Conservation (phyloP, 2,329 filamentous ascomycete genomes). For the Lasiodiplodia hormozganensis region DNA sequence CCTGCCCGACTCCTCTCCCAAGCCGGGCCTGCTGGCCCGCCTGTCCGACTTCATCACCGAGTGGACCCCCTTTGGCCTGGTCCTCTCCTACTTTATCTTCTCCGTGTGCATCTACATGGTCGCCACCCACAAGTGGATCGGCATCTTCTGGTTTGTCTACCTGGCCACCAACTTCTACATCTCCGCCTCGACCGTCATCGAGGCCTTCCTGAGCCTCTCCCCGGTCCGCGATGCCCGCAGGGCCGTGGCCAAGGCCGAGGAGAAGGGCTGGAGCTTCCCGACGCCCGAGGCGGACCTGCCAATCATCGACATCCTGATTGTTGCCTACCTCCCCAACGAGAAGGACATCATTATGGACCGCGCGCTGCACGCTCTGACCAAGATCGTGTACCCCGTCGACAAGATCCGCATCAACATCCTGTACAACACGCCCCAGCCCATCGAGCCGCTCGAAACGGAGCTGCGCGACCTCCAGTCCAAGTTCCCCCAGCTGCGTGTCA, state of each 20-base stretch:
- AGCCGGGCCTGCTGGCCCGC: constrained; percentile 22
- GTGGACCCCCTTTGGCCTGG: constrained; percentile 52
- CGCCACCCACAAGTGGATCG: constrained; percentile 44
- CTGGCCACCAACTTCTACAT: constrained; percentile 54
- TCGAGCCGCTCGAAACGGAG: constrained; percentile 55
- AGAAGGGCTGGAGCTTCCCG: constrained; percentile 51
- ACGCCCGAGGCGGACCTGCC: constrained; percentile 50
- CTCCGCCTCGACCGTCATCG: constrained; percentile 50
- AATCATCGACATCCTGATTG: constrained; percentile 56
- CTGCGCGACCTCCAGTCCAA: constrained; percentile 47
- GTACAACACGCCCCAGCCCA: constrained; percentile 57
- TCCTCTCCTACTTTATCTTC: constrained; percentile 51
- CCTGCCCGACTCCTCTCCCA: constrained; percentile 27
- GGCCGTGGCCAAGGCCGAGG: constrained; percentile 45
- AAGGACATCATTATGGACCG: constrained; percentile 59
- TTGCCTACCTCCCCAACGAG: constrained; percentile 60
- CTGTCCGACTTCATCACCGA: constrained; percentile 44
- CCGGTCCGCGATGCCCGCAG: constrained; percentile 47
- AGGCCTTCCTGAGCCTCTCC: constrained; percentile 50
- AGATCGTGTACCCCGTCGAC: constrained; percentile 54
- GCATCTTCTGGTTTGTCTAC: constrained; percentile 55
- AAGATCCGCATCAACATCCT: constrained; percentile 57
- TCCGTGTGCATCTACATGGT: constrained; percentile 52
- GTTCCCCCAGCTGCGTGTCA: constrained; percentile 52
- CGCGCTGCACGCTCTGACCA: constrained; percentile 54